phyloP scores from a whole-genome alignment of 129 eudicot genomes.

The Pulicaria dysenterica region DNA sequence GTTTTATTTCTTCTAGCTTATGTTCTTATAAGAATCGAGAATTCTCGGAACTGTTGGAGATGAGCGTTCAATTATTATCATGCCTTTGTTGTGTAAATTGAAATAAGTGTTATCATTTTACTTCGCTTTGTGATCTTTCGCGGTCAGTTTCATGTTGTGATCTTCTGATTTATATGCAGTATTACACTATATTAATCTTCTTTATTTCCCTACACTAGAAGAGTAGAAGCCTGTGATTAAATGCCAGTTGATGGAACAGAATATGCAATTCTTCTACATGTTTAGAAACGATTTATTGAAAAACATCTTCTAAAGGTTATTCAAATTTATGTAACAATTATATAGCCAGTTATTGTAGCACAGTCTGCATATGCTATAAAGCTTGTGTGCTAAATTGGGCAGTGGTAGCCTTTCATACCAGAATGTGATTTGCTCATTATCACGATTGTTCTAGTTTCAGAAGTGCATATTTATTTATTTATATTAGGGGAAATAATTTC shows the following conservation, averaged over 20 bases:
- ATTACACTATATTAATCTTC: not conserved
- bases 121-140: not conserved
- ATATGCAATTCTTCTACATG: conserved; percentile 1
- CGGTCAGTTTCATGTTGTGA: not conserved
- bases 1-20: conserved; percentile 11
- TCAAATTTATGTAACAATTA: not conserved
- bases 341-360: not conserved
- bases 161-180: not conserved
- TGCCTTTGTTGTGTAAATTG: not conserved
- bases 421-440: conserved; percentile 8
- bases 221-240: not conserved
- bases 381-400: not conserved
- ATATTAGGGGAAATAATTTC: not conserved
- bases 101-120: not conserved
- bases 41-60: not conserved
- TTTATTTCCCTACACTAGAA: not conserved
- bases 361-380: not conserved
- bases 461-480: not conserved
- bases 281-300: not conserved
- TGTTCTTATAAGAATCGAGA: not conserved
- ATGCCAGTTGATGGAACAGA: not conserved
- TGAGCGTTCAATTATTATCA: conserved; percentile 9
- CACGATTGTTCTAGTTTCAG: not conserved
- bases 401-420: conserved; percentile 6
- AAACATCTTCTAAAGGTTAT: not conserved